Base-by-base conservation (phyloP, 129 eudicot genomes). In the Cynara cardunculus region DNA sequence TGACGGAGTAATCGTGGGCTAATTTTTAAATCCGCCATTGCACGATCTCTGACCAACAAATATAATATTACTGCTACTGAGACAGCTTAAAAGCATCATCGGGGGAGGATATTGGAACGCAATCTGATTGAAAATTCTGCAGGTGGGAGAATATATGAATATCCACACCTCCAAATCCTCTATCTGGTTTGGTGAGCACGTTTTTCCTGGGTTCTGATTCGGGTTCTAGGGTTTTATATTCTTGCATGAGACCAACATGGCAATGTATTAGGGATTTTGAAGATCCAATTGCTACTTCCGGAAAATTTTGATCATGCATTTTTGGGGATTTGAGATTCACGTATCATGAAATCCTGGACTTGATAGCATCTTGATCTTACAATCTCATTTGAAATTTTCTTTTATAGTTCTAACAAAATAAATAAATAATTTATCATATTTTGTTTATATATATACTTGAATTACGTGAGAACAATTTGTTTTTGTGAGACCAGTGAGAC, bases 41-140 rank as follows among this genome's bases (percentile, higher is more conserved):
- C 83, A 80, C 83, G 83, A 80, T 80, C 83, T 80, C 62, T 80
- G 83, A 80, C 77, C 37, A 56, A 25, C 12, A 25, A 71, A 71
- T 71, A 31, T 27, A 70, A 24, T 71, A 39, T 68, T 18, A 27
- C 12, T 25, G 27, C 18, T 71, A 9, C 7, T 71, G 27, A 24
- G 32, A 64, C 34, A 13, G 14, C 34, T 32, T 78, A 69, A 71
- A 71, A 30, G 16, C 65, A 56, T 49, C 21, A 49, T 18, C 0
- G 21, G 61, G 61, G 62, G n/a, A 41, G 16, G 53, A 11, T 41
- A 41, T 41, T 41, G 18, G 62, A 71, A 71, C 75, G 75, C 39
- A 71, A 35, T 69, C 76, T 19, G 76, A 69, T 69, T 53, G 19
- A 13, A 70, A 7, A 32, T 71, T 31, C 34, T 31, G 70, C 59